These are phyloP conservation scores for Salix udensis DNA, from an alignment of 345 rosid species.

Conservation along the genomic window DNA sequence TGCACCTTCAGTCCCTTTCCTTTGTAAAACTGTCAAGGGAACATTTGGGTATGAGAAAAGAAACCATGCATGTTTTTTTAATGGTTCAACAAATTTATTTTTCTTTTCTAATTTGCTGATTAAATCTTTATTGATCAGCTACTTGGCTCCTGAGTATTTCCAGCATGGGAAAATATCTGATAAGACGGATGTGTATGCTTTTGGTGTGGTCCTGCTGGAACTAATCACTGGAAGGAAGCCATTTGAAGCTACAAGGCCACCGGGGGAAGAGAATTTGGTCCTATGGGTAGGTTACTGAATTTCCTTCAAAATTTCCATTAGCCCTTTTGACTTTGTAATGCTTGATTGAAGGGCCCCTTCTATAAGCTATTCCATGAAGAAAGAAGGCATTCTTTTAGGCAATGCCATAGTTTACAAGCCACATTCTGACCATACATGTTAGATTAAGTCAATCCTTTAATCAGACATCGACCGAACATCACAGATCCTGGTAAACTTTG, in stretches of 20 bases:
- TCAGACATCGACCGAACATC: not conserved
- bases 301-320: constrained; percentile 10
- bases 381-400: constrained; percentile 7
- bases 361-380: not conserved
- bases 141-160: constrained; percentile 94
- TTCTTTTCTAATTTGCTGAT: constrained; percentile 3
- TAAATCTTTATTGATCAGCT: constrained; percentile 37
- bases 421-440: constrained; percentile 8
- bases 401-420: not conserved
- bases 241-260: constrained; percentile 67
- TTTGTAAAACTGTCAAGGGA: constrained; percentile 96
- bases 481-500: not conserved
- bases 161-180: constrained; percentile 94
- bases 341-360: constrained; percentile 16
- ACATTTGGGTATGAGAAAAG: constrained; percentile 70
- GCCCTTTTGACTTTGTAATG: constrained; percentile 30
- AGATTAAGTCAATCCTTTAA: constrained; percentile 2
- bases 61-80: not conserved
- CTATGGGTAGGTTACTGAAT: constrained; percentile 67
- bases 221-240: constrained; percentile 84
- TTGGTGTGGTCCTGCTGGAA: constrained; percentile 88
- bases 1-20: constrained; percentile 83
- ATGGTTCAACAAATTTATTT: not conserved
- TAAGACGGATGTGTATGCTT: constrained; percentile 94
- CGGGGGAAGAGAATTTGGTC: constrained; percentile 91